Percentiles rank a stretch among this genome's conserved stretches.
Conservation (phyloP, 495 filamentous ascomycete species). For the Tetracladium setigerum region DNA sequence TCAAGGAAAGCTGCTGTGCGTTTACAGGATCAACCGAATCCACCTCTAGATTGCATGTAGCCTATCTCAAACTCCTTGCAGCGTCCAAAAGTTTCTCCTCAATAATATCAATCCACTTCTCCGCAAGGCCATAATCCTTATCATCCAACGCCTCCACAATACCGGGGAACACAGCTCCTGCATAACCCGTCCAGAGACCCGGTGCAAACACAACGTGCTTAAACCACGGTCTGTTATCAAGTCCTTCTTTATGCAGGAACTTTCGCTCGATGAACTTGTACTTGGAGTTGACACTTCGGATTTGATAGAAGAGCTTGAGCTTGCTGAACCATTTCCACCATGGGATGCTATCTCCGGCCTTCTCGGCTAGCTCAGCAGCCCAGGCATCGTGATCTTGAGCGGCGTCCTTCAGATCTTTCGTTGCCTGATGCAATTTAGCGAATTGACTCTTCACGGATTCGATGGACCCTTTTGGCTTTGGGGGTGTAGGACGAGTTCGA, state of each 20-base stretch:
- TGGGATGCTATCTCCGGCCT: conserved; percentile 60
- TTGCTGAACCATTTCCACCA: conserved; percentile 77
- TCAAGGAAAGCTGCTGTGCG: no score
- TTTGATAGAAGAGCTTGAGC: conserved; percentile 51
- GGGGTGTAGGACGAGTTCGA: conserved; percentile 31
- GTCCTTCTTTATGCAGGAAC: conserved; percentile 69
- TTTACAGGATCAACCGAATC: no score
- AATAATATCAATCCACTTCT: conserved; percentile 73
- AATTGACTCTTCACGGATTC: conserved; percentile 48
- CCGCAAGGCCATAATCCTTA: conserved; percentile 64
- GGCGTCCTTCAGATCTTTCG: conserved; percentile 46
- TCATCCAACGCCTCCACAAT: conserved; percentile 77
- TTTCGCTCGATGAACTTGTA: conserved; percentile 75
- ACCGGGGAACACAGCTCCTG: conserved; percentile 75
- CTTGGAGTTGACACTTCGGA: conserved; percentile 57
- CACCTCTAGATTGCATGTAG: no score
- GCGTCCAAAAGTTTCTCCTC: conserved; percentile 60
- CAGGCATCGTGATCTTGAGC: conserved; percentile 50
- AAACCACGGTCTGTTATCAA: conserved; percentile 83
- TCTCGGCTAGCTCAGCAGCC: conserved; percentile 55
- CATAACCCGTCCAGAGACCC: conserved; percentile 81
- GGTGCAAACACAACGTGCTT: conserved; percentile 92
- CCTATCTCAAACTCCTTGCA: conserved; percentile 36
- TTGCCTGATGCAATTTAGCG: conserved; percentile 34
- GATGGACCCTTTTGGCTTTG: conserved; percentile 35